Base-by-base conservation (phyloP, 2,329 filamentous ascomycete genomes). In the Leptoxyphium fumago region DNA sequence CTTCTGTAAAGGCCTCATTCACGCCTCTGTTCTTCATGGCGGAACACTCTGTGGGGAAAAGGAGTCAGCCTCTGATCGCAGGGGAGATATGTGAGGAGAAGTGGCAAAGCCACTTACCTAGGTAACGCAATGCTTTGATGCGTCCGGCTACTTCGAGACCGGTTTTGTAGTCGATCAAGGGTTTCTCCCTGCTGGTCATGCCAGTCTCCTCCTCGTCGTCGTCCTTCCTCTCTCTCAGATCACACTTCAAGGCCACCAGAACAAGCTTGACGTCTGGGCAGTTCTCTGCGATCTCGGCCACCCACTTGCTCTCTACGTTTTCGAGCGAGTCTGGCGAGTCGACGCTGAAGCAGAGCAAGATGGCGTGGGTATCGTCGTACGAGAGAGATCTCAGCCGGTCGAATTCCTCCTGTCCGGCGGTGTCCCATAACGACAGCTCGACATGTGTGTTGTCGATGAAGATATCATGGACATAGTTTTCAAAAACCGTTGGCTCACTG, bases 401-500 rank as follows among this genome's bases (percentile, higher is more conserved):
- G 69, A 96, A 98, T 75, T 98, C 91, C 71, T 98, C 91, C 68
- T 98, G 91, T 21, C 91, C 91, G 34, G 91, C 91, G 0, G 91
- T 98, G 64, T 98, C 91, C 91, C 91, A 98, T 47, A 98, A 75
- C 46, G 89, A 95, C 45, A 98, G 74, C 65, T 98, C 91, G 63
- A 98, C 94, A 67, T 96, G 89, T 43, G 88, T 84, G 61, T 82
- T 88, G 63, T 98, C 91, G 62, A 98, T 91, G 65, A 94, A 98
- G 64, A 98, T 95, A 64, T 98, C 89, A 64, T 98, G 89, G 50
- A 98, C 89, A 66, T 96, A 98, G 68, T 98, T 98, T 65, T 98
- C 89, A 66, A 95, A 95, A 52, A 95, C 89, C 30, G 89, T 98
- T 44, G 91, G 91, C 67, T 96, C 88, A 70, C 75, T 79, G 57